Evolutionary conservation across 768 basidiomycete genomes (phyloP), one percentile per base, ranked within the genome.

Genomic region (Boletus huronensis): DNA sequence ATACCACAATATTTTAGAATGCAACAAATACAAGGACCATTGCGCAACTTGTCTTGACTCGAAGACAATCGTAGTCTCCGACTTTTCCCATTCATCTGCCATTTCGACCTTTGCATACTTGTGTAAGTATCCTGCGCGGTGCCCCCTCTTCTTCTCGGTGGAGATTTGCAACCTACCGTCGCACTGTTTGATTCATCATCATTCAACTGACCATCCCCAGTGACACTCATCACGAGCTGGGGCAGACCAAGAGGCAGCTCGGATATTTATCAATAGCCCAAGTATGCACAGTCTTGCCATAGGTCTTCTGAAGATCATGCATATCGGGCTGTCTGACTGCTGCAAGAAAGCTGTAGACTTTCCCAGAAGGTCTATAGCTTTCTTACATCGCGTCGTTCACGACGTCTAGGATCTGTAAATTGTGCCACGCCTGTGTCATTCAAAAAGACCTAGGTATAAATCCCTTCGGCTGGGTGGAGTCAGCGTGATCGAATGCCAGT

Each of bases 231-330:
- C 80, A 80, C 78, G 43, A 79, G 68, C 36, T 70, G 64, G 2
- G 78, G 79, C 1, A 75, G 77, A 17, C 78, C 79, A 39, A 81
- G 63, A 3, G 75, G 77, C 25, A 77, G 52, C 34, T 76, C 74
- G 0, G 72, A 54, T 73, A 54, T 31, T 65, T 67, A 55, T 79
- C 77, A 42, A 59, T 57, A 13, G 70, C 61, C 71, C 75, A 75
- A 11, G 72, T 74, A n/a, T 73, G 70, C 29, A 74, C 67, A 5
- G 71, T 65, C 68, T 79, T 81, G 38, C 78, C 80, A 53, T 79
- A 81, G 3, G 77, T 77, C 42, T 69, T 64, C 51, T 80, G 76
- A 3, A 79, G 64, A 52, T 77, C 72, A 9, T 72, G 66, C 77
- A 80, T 79, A 3, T 65, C 68, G 0, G 66, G 70, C 55, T 75